These are phyloP conservation scores for Amanita fuliginea DNA, from an alignment of 768 basidiomycete species.

Conservation along the genomic window DNA sequence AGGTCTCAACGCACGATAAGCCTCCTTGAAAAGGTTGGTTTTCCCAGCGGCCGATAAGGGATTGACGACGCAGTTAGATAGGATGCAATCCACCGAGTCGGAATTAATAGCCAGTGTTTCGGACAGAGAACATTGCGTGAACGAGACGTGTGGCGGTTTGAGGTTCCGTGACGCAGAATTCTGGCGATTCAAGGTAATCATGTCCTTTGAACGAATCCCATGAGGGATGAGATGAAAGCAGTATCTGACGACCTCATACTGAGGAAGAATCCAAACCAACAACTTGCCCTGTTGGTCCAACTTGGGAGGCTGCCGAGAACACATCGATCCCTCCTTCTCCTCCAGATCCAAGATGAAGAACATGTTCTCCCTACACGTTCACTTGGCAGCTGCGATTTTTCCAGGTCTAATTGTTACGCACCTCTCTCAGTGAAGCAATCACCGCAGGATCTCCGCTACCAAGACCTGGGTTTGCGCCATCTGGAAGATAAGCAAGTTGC, in stretches of 20 bases:
- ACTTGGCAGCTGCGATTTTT: too few species aligned
- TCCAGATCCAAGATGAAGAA: constrained; percentile 30
- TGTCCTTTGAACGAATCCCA: constrained; percentile 24
- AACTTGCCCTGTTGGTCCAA: constrained; percentile 36
- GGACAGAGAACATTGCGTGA: constrained; percentile 30
- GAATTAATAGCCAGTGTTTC: constrained; percentile 37
- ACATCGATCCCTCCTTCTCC: too few species aligned
- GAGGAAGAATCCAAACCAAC: constrained; percentile 44
- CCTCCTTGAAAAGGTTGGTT: constrained; percentile 20
- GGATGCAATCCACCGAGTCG: constrained; percentile 38
- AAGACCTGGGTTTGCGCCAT: too few species aligned
- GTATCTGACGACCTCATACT: too few species aligned
- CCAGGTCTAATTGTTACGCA: too few species aligned
- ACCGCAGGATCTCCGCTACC: too few species aligned
- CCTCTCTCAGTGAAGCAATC: too few species aligned
- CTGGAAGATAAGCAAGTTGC: too few species aligned
- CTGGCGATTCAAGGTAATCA: constrained; percentile 35
- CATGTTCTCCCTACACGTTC: constrained; percentile 35
- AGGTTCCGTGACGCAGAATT: constrained; percentile 22
- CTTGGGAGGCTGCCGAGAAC: constrained; percentile 31
- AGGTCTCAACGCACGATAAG: constrained; percentile 38
- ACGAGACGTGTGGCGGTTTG: constrained; percentile 22
- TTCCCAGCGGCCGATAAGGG: constrained; percentile 32
- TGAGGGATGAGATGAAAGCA: too few species aligned
- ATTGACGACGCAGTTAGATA: constrained; percentile 51